Conservation (phyloP, 1,284 basidiomycete species). For the Puccinia horiana region DNA sequence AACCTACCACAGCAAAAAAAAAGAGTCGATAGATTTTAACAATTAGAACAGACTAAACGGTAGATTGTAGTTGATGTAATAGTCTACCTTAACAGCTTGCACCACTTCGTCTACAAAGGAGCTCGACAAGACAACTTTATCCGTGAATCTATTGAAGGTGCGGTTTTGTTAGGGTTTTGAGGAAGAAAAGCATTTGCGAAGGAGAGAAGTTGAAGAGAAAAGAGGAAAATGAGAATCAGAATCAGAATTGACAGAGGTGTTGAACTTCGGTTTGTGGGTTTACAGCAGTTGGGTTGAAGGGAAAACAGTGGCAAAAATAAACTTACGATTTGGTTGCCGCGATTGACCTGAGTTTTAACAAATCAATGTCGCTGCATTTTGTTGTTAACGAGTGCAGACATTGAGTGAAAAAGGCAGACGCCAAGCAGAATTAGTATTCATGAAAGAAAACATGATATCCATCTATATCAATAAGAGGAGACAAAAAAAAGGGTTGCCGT, state of each 20-base stretch:
- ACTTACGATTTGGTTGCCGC: constrained; percentile 29
- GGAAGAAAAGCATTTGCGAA: too few species aligned
- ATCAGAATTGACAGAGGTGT: neutral
- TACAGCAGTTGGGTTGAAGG: neutral
- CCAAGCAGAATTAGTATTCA: too few species aligned
- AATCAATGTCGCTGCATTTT: constrained; percentile 20
- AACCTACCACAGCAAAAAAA: constrained; percentile 19
- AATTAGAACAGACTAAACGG: neutral
- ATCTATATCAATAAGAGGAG: too few species aligned
- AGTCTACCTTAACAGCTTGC: constrained; percentile 26
- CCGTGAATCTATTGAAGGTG: constrained; percentile 11
- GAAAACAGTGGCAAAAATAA: neutral
- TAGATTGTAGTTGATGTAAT: neutral
- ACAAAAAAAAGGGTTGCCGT: too few species aligned
- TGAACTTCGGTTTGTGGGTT: neutral
- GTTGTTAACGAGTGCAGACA: neutral
- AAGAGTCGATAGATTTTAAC: neutral
- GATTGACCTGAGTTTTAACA: constrained; percentile 30
- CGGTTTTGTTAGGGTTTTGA: neutral
- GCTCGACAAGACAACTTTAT: constrained; percentile 20
- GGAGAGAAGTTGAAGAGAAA: neutral
- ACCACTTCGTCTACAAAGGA: constrained; percentile 27
- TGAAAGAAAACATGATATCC: too few species aligned
- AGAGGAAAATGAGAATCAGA: neutral
- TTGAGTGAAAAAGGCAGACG: too few species aligned